These are phyloP conservation scores for Metschnikowia hibisci DNA, from an alignment of 805 yeast species.

Conservation along the genomic window DNA sequence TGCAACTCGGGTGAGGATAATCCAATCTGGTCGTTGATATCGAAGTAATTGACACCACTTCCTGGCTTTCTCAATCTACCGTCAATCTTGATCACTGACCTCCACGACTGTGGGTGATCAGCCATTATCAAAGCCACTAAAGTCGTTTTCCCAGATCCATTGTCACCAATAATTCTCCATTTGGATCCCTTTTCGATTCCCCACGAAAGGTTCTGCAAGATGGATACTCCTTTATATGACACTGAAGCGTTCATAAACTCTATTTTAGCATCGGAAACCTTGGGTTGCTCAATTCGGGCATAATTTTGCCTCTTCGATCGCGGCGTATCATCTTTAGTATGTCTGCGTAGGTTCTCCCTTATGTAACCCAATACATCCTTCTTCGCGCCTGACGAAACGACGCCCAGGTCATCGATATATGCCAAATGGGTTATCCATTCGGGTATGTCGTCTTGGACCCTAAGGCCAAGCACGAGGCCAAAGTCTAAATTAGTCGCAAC, in stretches of 20 bases:
- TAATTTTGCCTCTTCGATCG: background rate
- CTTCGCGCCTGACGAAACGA: conserved; percentile 47
- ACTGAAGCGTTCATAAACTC: conserved; percentile 62
- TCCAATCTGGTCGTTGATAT: conserved; percentile 75
- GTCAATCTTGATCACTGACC: conserved; percentile 55
- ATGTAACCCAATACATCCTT: conserved; percentile 18
- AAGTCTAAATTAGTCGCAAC: conserved; percentile 40
- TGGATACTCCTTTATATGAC: conserved; percentile 56
- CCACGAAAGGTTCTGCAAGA: conserved; percentile 64
- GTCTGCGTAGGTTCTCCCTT: background rate
- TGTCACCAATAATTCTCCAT: conserved; percentile 87
- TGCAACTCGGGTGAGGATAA: conserved; percentile 91
- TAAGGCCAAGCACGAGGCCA: conserved; percentile 65
- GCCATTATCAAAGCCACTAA: conserved; percentile 79
- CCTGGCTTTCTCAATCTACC: conserved; percentile 75
- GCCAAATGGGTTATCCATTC: conserved; percentile 75
- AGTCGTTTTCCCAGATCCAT: conserved; percentile 94
- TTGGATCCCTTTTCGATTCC: conserved; percentile 63
- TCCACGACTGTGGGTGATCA: conserved; percentile 98
- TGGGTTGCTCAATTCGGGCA: background rate
- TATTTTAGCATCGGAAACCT: conserved; percentile 16
- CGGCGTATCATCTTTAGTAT: background rate
- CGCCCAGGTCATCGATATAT: conserved; percentile 49
- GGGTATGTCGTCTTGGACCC: conserved; percentile 74
- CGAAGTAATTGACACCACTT: conserved; percentile 63